Evolutionary conservation across 2,329 filamentous ascomycete genomes (phyloP).

Genomic region (Phoma sp.): DNA sequence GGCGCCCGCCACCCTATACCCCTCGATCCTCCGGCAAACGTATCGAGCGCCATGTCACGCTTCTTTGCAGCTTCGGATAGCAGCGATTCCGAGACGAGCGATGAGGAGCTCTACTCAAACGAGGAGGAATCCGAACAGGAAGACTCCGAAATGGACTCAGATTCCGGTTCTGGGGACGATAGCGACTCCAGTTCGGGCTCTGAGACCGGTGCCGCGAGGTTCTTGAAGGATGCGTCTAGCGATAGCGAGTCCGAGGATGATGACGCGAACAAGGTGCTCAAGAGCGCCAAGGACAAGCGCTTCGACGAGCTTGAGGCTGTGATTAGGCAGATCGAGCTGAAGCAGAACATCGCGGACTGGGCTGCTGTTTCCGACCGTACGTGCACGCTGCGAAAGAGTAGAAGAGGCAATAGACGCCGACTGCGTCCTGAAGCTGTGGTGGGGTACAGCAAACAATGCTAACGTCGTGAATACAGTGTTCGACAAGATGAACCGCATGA

Average conservation of each 20-base stretch:
- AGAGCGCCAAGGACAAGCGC: conserved; percentile 98
- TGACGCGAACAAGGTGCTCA: too few species aligned
- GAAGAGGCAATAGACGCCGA: neutral
- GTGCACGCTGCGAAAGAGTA: conserved; percentile 38
- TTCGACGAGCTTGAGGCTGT: conserved; percentile 90
- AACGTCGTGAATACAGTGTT: conserved; percentile 67
- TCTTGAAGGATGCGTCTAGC: conserved; percentile 80
- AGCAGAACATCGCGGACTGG: conserved; percentile 98
- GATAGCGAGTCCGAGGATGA: too few species aligned
- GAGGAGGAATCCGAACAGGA: conserved; percentile 60
- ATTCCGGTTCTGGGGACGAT: conserved; percentile 68
- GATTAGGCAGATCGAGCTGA: conserved; percentile 92
- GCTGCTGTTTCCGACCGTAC: conserved; percentile 85
- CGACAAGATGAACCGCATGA: conserved; percentile 90
- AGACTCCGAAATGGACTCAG: conserved; percentile 61
- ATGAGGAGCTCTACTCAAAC: conserved; percentile 93
- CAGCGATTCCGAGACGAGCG: conserved; percentile 92
- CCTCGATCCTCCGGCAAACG: conserved; percentile 30
- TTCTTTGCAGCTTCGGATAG: conserved; percentile 96
- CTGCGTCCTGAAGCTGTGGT: neutral
- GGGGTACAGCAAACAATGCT: conserved; percentile 21
- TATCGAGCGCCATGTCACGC: conserved; percentile 65
- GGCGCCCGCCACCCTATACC: conserved; percentile 27
- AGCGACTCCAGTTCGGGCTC: too few species aligned
- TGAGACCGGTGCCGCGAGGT: conserved; percentile 75